Base-by-base conservation (phyloP, 2,329 filamentous ascomycete genomes). In the Apiospora koreana region DNA sequence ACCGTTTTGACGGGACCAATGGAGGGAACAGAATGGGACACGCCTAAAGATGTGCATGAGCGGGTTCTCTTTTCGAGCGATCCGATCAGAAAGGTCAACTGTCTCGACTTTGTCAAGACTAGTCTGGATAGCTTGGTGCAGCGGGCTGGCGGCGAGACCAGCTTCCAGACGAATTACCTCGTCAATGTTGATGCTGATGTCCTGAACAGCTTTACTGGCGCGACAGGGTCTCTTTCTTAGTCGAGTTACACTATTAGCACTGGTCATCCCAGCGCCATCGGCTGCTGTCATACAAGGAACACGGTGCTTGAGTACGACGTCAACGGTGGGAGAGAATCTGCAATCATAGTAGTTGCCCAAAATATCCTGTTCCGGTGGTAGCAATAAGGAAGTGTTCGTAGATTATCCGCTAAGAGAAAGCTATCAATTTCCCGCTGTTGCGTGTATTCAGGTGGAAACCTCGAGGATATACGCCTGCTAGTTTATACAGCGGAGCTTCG, bases 141-240 rank as follows among this genome's bases (percentile, higher is more conserved):
- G 67, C 82, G 84, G 4, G 85, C 85, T 4, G 93, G 93, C 1
- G 92, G 92, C 0, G 87, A 91, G 75, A 84, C 87, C 67, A 81
- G 78, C 3, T 95, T 96, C 78, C 86, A 91, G 77, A 85, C 88
- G 69, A 86, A 91, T 67, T 95, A 91, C 89, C 81, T 90, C 18
- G 85, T 85, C n/a, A 93, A 94, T 72, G 92, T 96, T 35, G 93
- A 96, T 79, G 86, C 86, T 74, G 90, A 94, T 71, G 87, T 95
- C 21, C 75, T 95, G 72, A 83, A 83, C 14, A 88, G 85, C n/a
- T 95, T 94, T 77, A 62, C 18, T 38, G 16, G 54, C 6, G 54
- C 54, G 9, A 62, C 54, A 38, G 54, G 54, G 81, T 62, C 31
- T 8, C 28, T 21, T 38, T n/a, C 54, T 62, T 62, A 62, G 54